Percentiles rank a stretch among this genome's conserved stretches.
These are phyloP conservation scores for Fusarium pseudocircinatum DNA, from an alignment of 2,329 filamentous ascomycete genomes.

Conservation along the genomic window DNA sequence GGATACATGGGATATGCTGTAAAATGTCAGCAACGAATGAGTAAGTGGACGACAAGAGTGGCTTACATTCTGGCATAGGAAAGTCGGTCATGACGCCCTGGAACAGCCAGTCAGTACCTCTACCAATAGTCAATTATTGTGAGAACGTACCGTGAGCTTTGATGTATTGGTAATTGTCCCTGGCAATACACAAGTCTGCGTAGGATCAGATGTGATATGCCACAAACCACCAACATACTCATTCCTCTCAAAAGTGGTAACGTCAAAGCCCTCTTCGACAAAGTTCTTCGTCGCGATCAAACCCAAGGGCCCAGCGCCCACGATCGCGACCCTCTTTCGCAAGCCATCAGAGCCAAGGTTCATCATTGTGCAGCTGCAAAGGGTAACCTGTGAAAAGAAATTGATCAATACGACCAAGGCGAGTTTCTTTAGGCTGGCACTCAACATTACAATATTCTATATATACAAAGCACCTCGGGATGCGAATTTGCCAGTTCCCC, in stretches of 20 bases:
- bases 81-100: conserved; percentile 6
- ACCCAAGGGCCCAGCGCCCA: background rate
- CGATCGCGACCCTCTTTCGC: background rate
- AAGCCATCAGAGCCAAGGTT: background rate
- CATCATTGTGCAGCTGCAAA: background rate
- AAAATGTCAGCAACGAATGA: background rate
- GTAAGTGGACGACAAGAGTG: accelerated
- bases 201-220: background rate
- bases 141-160: background rate
- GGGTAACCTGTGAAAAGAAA: background rate
- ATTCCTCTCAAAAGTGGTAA: background rate
- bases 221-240: conserved; percentile 1
- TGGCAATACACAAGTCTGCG: background rate
- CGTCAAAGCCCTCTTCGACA: background rate
- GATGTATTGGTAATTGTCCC: background rate
- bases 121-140: background rate
- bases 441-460: background rate
- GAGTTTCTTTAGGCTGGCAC: background rate
- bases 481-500: background rate
- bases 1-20: background rate
- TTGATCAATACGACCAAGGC: background rate
- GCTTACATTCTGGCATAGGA: conserved; percentile 3
- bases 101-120: accelerated
- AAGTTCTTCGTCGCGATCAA: background rate
- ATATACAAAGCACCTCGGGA: background rate